phyloP scores from a whole-genome alignment of 805 yeast genomes.

The Candida peoriensis region DNA sequence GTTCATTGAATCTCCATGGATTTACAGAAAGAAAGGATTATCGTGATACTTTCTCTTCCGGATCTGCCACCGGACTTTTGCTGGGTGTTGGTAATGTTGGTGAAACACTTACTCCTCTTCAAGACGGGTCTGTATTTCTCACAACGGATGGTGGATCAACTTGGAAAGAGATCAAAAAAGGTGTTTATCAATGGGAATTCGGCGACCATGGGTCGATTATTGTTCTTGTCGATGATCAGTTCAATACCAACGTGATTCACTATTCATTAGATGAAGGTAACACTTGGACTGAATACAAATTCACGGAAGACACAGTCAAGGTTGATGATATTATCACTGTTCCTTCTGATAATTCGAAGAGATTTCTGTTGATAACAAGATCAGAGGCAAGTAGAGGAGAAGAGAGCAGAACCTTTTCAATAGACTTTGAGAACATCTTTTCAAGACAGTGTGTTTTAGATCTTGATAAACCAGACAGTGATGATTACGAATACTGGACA shows the following conservation, averaged over 20 bases:
- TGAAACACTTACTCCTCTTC: slow-evolving; percentile 39
- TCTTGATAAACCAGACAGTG: slow-evolving; percentile 35
- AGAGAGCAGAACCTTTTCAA: slow-evolving; percentile 39
- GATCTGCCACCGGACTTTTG: slow-evolving; percentile 83
- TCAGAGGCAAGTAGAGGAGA: slow-evolving; percentile 40
- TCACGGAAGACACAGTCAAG: slow-evolving; percentile 49
- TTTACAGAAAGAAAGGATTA: slow-evolving; percentile 81
- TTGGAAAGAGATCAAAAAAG: slow-evolving; percentile 77
- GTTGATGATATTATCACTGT: slow-evolving; percentile 80
- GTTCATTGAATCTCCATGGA: slow-evolving; percentile 85
- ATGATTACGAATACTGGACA: slow-evolving; percentile 62
- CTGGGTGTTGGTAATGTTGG: slow-evolving; percentile 92
- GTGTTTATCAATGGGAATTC: slow-evolving; percentile 86
- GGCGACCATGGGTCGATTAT: slow-evolving; percentile 93
- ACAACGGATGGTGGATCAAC: slow-evolving; percentile 84
- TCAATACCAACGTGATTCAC: slow-evolving; percentile 48
- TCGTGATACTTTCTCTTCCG: slow-evolving; percentile 82
- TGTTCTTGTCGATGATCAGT: slow-evolving; percentile 58
- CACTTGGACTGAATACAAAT: slow-evolving; percentile 64
- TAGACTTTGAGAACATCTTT: slow-evolving; percentile 53
- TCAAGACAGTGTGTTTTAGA: slow-evolving; percentile 51
- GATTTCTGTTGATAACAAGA: slow-evolving; percentile 59
- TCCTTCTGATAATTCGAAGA: slow-evolving; percentile 82
- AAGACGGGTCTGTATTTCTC: slow-evolving; percentile 64
- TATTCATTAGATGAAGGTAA: slow-evolving; percentile 80